These are phyloP conservation scores for Clonostachys byssicola DNA, from an alignment of 2,329 filamentous ascomycete genomes.

Conservation along the genomic window DNA sequence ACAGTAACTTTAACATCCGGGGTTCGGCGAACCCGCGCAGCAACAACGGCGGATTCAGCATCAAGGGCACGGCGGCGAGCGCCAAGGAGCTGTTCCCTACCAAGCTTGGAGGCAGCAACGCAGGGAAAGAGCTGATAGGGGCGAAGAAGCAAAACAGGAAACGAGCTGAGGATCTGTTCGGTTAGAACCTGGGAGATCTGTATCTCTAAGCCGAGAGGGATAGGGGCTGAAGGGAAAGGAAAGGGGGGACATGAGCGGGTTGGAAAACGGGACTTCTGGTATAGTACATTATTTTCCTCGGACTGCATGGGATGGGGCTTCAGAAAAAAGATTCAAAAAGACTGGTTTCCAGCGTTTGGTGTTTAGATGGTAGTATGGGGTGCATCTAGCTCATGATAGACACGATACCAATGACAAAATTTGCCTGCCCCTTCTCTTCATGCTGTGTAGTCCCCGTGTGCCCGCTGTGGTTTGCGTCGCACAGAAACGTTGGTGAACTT, in stretches of 20 bases:
- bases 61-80: constrained; percentile 60
- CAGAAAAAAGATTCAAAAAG: background rate
- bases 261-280: background rate
- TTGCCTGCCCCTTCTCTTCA: too few relatives aligned
- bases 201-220: too few relatives aligned
- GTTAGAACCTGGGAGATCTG: constrained; percentile 24
- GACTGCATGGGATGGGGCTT: background rate
- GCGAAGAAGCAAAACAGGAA: constrained; percentile 47
- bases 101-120: constrained; percentile 43
- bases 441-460: too few relatives aligned
- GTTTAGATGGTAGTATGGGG: too few relatives aligned
- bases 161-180: constrained; percentile 70
- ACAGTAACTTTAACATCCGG: constrained; percentile 53
- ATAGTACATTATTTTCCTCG: background rate
- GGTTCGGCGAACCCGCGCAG: constrained; percentile 46
- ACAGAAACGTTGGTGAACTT: too few relatives aligned
- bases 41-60: constrained; percentile 49
- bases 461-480: too few relatives aligned
- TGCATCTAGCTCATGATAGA: too few relatives aligned
- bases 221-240: too few relatives aligned
- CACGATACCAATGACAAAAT: too few relatives aligned
- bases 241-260: too few relatives aligned
- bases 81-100: constrained; percentile 67
- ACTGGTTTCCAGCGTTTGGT: background rate
- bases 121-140: constrained; percentile 64